Evolutionary conservation across 2,329 filamentous ascomycete genomes (phyloP).

Genomic region (Aspergillus sp.): DNA sequence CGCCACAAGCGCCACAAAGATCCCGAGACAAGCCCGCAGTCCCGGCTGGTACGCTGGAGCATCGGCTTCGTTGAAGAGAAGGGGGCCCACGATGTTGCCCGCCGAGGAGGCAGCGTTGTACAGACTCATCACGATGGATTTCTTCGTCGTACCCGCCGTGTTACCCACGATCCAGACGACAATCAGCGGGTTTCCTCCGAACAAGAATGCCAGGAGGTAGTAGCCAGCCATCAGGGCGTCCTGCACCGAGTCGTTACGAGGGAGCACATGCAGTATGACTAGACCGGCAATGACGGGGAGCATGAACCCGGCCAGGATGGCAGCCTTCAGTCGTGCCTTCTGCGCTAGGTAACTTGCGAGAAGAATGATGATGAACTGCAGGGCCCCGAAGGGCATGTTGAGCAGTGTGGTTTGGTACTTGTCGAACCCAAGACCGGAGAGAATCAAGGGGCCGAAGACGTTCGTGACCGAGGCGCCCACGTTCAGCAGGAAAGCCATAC

Average conservation of each 20-base stretch:
- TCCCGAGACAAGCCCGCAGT: conserved; percentile 49
- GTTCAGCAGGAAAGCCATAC: conserved; percentile 61
- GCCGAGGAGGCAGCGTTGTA: conserved; percentile 62
- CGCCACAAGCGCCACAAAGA: conserved; percentile 50
- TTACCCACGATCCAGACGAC: conserved; percentile 69
- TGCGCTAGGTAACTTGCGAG: conserved; percentile 58
- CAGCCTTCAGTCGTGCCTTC: conserved; percentile 56
- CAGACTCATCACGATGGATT: conserved; percentile 61
- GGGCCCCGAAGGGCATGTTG: conserved; percentile 65
- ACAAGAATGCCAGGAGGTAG: conserved; percentile 65
- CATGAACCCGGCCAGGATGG: conserved; percentile 53
- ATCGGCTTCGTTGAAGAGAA: conserved; percentile 59
- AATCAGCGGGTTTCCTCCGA: conserved; percentile 63
- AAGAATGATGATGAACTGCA: conserved; percentile 61
- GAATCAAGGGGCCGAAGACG: conserved; percentile 63
- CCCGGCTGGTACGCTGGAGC: conserved; percentile 59
- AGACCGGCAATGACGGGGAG: conserved; percentile 60
- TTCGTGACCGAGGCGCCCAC: conserved; percentile 63
- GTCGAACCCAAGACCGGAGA: conserved; percentile 60
- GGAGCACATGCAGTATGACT: conserved; percentile 54
- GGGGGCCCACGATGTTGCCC: conserved; percentile 66
- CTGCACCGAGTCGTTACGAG: conserved; percentile 41
- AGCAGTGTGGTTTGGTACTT: conserved; percentile 58
- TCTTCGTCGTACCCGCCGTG: conserved; percentile 66
- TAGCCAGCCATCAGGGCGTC: conserved; percentile 58